Evolutionary conservation across 2,329 filamentous ascomycete genomes (phyloP).

Genomic region (Diaporthe citri): DNA sequence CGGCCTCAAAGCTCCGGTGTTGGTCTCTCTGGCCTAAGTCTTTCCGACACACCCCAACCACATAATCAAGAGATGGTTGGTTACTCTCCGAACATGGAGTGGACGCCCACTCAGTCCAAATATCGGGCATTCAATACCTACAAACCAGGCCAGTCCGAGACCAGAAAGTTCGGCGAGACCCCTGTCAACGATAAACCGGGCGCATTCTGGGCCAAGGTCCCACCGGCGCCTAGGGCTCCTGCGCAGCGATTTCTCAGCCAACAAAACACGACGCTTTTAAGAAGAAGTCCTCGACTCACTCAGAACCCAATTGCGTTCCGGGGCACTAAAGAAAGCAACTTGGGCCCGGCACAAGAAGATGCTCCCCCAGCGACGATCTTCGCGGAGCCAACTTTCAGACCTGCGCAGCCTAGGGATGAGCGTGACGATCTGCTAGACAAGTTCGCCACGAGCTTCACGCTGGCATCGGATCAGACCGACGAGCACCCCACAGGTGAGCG

Average conservation of each 20-base stretch:
- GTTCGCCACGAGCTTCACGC: constrained; percentile 58
- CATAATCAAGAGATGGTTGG: constrained; percentile 43
- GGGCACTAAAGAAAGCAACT: constrained; percentile 42
- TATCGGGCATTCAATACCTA: constrained; percentile 67
- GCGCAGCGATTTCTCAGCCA: constrained; percentile 74
- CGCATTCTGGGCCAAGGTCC: constrained; percentile 79
- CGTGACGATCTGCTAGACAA: constrained; percentile 59
- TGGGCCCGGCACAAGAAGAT: constrained; percentile 32
- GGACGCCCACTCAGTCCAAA: constrained; percentile 72
- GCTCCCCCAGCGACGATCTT: constrained; percentile 51
- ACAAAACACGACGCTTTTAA: constrained; percentile 66
- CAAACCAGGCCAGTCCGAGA: constrained; percentile 54
- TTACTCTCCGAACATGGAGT: constrained; percentile 77
- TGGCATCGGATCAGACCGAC: constrained; percentile 42
- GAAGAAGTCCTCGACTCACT: constrained; percentile 58
- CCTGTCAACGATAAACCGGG: constrained; percentile 58
- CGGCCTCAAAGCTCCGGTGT: constrained; percentile 36
- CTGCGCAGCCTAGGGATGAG: constrained; percentile 56
- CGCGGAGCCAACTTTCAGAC: constrained; percentile 73
- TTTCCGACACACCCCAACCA: constrained; percentile 40
- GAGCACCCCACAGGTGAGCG: not conserved
- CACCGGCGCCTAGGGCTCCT: constrained; percentile 76
- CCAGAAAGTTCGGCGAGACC: constrained; percentile 59
- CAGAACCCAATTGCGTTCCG: constrained; percentile 63
- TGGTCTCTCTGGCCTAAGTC: constrained; percentile 42